These are phyloP conservation scores for Mangifera indica DNA, from an alignment of 345 rosid genomes.

Conservation along the genomic window DNA sequence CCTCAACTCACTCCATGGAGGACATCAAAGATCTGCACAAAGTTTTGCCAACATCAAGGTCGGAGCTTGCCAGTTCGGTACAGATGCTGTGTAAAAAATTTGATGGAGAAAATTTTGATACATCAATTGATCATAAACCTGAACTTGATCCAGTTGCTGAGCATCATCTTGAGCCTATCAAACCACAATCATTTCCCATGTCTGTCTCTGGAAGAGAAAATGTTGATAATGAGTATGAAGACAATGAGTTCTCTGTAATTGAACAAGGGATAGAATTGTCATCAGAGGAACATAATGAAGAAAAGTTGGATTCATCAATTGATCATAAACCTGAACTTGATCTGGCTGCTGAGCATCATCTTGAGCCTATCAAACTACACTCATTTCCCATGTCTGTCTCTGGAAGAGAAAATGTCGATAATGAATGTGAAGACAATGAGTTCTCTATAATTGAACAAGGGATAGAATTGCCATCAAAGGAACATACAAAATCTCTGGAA, in stretches of 20 bases:
- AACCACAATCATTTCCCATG: constrained; percentile 21
- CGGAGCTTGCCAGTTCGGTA: constrained; percentile 42
- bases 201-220: constrained; percentile 30
- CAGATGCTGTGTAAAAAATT: constrained; percentile 42
- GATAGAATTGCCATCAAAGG: constrained; percentile 34
- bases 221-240: constrained; percentile 40
- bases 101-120: constrained; percentile 51
- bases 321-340: too few species aligned
- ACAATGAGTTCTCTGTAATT: constrained; percentile 38
- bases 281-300: constrained; percentile 29
- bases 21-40: constrained; percentile 80
- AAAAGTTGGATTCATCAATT: too few species aligned
- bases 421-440: constrained; percentile 39
- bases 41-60: constrained; percentile 52
- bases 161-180: constrained; percentile 31
- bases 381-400: constrained; percentile 26
- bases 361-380: constrained; percentile 33
- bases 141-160: constrained; percentile 37
- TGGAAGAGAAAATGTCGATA: constrained; percentile 32
- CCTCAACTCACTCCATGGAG: constrained; percentile 36
- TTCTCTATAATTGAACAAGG: constrained; percentile 42
- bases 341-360: constrained; percentile 28
- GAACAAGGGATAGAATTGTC: constrained; percentile 41
- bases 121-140: constrained; percentile 36
- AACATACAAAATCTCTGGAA: constrained; percentile 30